Percentiles rank a stretch among this genome's conserved stretches.
These are phyloP conservation scores for Aeminium ludgeri DNA, from an alignment of 495 filamentous ascomycete species.

Conservation along the genomic window DNA sequence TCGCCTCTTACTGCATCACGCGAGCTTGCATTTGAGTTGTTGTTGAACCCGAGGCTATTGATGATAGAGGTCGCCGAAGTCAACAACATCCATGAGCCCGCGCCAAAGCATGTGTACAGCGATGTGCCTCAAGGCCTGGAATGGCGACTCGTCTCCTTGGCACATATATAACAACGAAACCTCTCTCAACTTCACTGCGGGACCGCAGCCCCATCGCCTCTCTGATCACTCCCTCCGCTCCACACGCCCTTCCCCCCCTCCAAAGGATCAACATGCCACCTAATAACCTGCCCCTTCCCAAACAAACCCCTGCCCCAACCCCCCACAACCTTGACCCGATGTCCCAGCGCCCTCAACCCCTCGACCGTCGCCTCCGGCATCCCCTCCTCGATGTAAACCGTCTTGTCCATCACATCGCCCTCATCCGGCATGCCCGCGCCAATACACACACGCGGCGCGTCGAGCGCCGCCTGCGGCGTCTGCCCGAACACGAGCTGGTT, in stretches of 20 bases:
- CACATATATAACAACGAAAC: too few species aligned
- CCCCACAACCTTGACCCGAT: conserved; percentile 53
- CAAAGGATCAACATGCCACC: conserved; percentile 43
- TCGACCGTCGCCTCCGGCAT: conserved; percentile 49
- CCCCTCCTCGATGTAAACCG: conserved; percentile 72
- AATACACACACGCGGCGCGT: conserved; percentile 76
- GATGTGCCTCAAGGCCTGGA: too few species aligned
- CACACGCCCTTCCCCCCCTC: conserved; percentile 54
- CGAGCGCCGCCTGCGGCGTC: conserved; percentile 74
- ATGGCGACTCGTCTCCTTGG: too few species aligned
- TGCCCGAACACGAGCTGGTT: conserved; percentile 78
- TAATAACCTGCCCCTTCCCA: conserved; percentile 80
- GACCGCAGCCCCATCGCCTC: conserved; percentile 74
- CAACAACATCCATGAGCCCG: too few species aligned
- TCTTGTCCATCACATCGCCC: conserved; percentile 34
- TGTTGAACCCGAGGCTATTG: too few species aligned
- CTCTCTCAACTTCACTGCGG: conserved; percentile 39
- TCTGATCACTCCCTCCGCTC: conserved; percentile 71
- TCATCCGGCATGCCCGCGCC: conserved; percentile 46
- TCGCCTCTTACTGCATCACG: too few species aligned
- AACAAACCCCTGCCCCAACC: too few species aligned
- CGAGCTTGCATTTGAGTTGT: too few species aligned
- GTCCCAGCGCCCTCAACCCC: conserved; percentile 52
- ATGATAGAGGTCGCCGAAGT: too few species aligned
- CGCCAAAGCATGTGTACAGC: too few species aligned